Base-by-base conservation (phyloP, 768 basidiomycete species). In the Thelephora aurantiotincta region DNA sequence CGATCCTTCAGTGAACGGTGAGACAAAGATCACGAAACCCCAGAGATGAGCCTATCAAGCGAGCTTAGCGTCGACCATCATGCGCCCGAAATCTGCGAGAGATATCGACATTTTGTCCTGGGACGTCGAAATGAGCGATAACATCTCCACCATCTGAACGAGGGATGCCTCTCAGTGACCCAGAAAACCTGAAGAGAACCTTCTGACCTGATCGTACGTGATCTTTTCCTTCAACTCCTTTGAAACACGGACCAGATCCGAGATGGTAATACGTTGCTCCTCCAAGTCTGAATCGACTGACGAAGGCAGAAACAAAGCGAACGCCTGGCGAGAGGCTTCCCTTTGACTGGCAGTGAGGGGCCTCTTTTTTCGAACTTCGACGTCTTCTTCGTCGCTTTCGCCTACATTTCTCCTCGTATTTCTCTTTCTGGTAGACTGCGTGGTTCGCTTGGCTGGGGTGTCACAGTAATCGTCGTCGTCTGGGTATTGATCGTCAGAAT, bases 111-210 rank as follows among this genome's bases (percentile, higher is more conserved):
- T 18, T 57, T 77, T 78, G 60, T 89, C 86, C 0, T 73, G 64
- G 0, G 76, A 72, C 0, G 73, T 76, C 1, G 87, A 84, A 57
- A 86, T 90, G 45, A 71, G 70, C n/a, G 74, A 71, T 1, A 91
- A 66, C 86, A 89, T 90, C 49, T 88, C 84, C 2, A 80, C 54
- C 54, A 86, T 79, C 87, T 89, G 7, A 16, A 44, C 36, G 26
- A 35, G 18, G 22, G 50, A 36, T 47, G 23, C 38, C 47, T 11
- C n/a, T 42, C 33, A 34, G 11, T 23, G 37, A 47, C 16, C 33
- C 11, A 33, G 44, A 44, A 35, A 54, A n/a, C 50, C 48, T 11
- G 36, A 36, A 18, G 36, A 6, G 35, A 0, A 55, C 9, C 2
- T 35, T 52, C 74, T 37, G 44, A 84, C 87, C 66, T 90, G 82